Evolutionary conservation across 1,284 basidiomycete genomes (phyloP), one percentile per base, ranked within the genome.

Genomic region (Sporisorium sorghi): DNA sequence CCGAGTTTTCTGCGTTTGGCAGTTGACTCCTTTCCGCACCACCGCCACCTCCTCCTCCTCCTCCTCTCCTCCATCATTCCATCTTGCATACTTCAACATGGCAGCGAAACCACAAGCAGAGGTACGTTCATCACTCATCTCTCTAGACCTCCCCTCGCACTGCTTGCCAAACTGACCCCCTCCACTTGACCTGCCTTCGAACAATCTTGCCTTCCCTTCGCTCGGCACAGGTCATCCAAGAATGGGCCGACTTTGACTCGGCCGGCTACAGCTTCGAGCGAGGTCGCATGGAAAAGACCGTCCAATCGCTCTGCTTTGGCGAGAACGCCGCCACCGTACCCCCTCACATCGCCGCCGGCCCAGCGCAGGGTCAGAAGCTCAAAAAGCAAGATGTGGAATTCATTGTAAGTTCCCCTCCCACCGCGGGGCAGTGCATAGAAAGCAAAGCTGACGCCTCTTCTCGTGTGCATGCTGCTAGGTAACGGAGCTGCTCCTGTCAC

Each of bases 191-290:
- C n/a, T n/a, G n/a, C n/a, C 9, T 42, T 28, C 9, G 21, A 9
- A n/a, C n/a, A n/a, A n/a, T n/a, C n/a, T n/a, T n/a, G n/a, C n/a
- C 19, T 14, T 21, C 2, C 26, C 26, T 9, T 19, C 43, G 8
- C 24, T 39, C n/a, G n/a, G 7, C 3, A 32, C 59, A 82, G 69
- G 79, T 82, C 37, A 81, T 82, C 46, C 80, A 82, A 65, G 78
- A 82, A 47, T 82, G 80, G 80, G 77, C 75, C 47, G 80, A 82
- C 62, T 73, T 73, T 33, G 80, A 81, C 60, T 74, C 76, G 49
- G 65, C 65, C 30, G 77, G 80, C n/a, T 79, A 65, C 62, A 73
- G 73, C 47, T 82, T 82, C 48, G 80, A 81, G 59, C 70, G 80
- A 11, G 77, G 79, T 8, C 69, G 79, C 26, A 79, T 82, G 79